phyloP scores from a whole-genome alignment of 257 asterid genomes.

The Pogostemon cablin region DNA sequence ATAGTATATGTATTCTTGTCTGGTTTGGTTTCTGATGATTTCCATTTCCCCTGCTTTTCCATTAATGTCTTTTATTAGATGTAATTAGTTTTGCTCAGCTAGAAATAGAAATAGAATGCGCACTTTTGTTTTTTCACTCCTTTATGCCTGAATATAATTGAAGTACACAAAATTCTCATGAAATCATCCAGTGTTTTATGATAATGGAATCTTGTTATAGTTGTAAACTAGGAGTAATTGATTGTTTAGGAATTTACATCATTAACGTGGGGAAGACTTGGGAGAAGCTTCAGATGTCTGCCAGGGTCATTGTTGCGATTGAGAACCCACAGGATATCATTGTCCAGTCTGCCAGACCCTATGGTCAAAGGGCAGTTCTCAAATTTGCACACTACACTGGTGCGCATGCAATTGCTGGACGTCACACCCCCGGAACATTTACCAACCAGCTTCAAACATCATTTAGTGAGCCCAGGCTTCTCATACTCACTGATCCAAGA shows the following conservation, averaged over 20 bases:
- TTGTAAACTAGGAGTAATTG: too few species aligned
- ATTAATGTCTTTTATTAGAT: too few species aligned
- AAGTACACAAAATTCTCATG: too few species aligned
- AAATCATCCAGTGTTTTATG: too few species aligned
- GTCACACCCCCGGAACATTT: conserved; percentile 53
- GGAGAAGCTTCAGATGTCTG: conserved; percentile 56
- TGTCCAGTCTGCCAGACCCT: conserved; percentile 54
- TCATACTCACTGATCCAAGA: conserved; percentile 48
- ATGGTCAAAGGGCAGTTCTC: conserved; percentile 56
- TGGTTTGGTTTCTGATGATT: too few species aligned
- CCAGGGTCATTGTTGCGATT: conserved; percentile 48
- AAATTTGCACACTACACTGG: conserved; percentile 55
- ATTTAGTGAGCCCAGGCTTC: conserved; percentile 51
- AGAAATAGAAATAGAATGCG: too few species aligned
- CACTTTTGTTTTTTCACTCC: too few species aligned
- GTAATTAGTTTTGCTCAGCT: too few species aligned
- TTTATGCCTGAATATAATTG: too few species aligned
- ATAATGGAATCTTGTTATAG: too few species aligned
- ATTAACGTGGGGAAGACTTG: conserved; percentile 51
- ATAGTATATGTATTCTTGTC: too few species aligned
- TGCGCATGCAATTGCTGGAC: conserved; percentile 48
- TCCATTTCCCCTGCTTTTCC: too few species aligned
- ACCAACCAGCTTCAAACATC: conserved; percentile 51
- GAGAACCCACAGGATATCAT: conserved; percentile 57
- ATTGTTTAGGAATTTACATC: conserved; percentile 44